Base-by-base conservation (phyloP, 164 flowering plant genomes). In the Berberis vulgaris region DNA sequence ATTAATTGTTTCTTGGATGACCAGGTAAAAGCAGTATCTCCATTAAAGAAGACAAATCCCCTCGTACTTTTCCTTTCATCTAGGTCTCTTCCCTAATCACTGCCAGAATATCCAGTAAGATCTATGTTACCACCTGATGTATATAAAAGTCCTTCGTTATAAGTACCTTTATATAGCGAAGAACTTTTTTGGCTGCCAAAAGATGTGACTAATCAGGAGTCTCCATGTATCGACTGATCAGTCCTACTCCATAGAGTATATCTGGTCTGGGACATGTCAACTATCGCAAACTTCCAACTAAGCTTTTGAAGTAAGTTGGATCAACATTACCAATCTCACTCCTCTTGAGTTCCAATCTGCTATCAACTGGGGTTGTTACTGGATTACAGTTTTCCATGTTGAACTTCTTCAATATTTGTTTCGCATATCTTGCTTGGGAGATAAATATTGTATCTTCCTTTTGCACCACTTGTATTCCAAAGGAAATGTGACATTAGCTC, bases 201-300 rank as follows among this genome's bases (percentile, higher is more conserved):
- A 64, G 13, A 54, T 64, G 67, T 1, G 54, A 61, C 26, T n/a
- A 4, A 43, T 6, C 3, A 47, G 64, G 54, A 7, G 41, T 7
- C 42, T 61, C 54, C 64, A 61, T 45, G 7, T 46, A 61, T 7
- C 52, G 2, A 61, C 64, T 61, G 41, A 61, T 26, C 42, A 61
- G 42, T 4, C 64, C 64, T 38, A 45, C 64, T 46, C 13, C 52
- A n/a, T 44, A 60, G 41, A 64, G 41, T 7, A 43, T 54, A 13
- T 64, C 38, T 3, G 59, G 59, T 26, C 59, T 54, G 1, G 67
- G 54, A 13, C 59, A 54, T 43, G 60, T 64, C 42, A 64, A 54
- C 13, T 64, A 64, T 12, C 60, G 50, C 41, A 64, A 44, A 43
- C 59, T 64, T 13, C 67, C 67, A 10, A 64, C 67, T 7, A 64